Percentiles rank a stretch among this genome's conserved stretches.
These are phyloP conservation scores for Pythium rhizo-oryzae DNA, from an alignment of 352 stramenopile genomes.

Conservation along the genomic window DNA sequence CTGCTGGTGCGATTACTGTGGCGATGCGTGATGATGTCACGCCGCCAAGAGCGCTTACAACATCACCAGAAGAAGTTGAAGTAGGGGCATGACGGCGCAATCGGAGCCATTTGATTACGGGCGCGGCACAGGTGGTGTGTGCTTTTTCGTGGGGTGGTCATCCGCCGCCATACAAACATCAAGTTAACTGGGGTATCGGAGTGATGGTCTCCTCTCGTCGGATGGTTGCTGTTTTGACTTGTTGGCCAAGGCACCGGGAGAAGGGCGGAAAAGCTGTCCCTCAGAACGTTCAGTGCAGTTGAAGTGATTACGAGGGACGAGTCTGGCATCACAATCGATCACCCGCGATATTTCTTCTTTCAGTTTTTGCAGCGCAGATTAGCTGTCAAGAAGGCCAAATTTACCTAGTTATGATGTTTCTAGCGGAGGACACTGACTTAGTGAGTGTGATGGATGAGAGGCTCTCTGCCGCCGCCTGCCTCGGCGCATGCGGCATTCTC, in stretches of 20 bases:
- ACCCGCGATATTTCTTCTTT: background rate
- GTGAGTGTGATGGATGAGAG: no score
- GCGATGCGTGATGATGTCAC: constrained; percentile 21
- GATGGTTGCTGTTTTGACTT: background rate
- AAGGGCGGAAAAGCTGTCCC: background rate
- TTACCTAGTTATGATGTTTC: background rate
- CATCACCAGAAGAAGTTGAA: constrained; percentile 26
- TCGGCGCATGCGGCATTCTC: no score
- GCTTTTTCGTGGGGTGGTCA: background rate
- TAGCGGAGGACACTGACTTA: no score
- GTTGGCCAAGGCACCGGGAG: background rate
- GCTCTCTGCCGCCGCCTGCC: no score
- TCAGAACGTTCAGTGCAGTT: constrained; percentile 18
- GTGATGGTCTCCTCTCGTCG: constrained; percentile 1
- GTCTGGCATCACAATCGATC: no score
- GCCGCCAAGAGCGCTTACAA: background rate
- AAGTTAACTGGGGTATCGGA: background rate
- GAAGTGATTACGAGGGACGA: constrained; percentile 9
- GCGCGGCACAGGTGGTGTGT: background rate
- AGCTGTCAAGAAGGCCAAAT: background rate
- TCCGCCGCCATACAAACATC: background rate
- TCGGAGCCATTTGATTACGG: constrained; percentile 8
- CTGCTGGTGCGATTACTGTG: constrained; percentile 16
- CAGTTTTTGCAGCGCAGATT: background rate
- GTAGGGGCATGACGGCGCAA: constrained; percentile 9